Conservation (phyloP, 106 monocot genomes). For the Cymbidium sinense region DNA sequence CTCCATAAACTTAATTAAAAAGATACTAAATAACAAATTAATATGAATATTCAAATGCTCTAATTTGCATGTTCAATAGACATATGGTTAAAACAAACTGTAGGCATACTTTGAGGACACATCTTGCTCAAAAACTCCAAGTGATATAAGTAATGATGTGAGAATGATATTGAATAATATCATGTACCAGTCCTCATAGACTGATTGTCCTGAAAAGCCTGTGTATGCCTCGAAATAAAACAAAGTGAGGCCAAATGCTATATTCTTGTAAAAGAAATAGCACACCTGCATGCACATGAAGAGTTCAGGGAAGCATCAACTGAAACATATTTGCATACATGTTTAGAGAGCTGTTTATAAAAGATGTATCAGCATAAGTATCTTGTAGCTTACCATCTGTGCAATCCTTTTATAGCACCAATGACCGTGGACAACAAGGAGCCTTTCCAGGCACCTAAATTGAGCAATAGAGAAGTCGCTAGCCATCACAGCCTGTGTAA, state of each 20-base stretch:
- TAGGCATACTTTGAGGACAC: no score
- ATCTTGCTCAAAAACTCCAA: no score
- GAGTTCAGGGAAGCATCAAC: no score
- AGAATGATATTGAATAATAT: conserved; percentile 56
- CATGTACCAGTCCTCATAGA: conserved; percentile 75
- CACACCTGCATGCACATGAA: no score
- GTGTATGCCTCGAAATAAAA: conserved; percentile 60
- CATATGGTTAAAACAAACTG: no score
- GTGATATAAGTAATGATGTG: conserved; percentile 64
- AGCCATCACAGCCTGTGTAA: no score
- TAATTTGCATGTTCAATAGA: no score
- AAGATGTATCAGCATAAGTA: no score
- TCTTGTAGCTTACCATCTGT: no score
- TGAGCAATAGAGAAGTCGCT: no score
- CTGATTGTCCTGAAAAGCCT: conserved; percentile 60
- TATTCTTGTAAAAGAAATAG: conserved; percentile 89
- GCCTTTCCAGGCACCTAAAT: no score
- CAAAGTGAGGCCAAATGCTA: conserved; percentile 65
- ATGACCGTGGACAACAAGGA: conserved; percentile 80
- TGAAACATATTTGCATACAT: conserved; percentile 65
- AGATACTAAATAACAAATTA: background rate
- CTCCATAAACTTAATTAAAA: background rate
- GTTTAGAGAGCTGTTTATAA: background rate
- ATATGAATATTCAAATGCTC: no score
- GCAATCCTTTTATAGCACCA: conserved; percentile 79